Evolutionary conservation across 108 stramenopile genomes (phyloP).

Genomic region (Skeletonema costatum): DNA sequence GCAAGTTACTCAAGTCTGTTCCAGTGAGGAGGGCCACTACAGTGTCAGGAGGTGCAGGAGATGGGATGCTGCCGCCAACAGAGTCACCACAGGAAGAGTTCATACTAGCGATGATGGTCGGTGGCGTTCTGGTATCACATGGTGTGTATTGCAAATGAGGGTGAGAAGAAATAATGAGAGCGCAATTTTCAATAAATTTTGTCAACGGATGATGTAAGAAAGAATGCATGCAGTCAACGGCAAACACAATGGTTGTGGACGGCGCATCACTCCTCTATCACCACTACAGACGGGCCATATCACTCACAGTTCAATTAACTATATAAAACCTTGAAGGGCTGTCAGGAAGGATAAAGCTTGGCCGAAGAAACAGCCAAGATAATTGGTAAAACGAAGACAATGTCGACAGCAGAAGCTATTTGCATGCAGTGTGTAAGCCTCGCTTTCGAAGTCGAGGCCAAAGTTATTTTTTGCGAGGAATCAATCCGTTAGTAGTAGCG

Average conservation of each 20-base stretch:
- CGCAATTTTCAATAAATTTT: no score
- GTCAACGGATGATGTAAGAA: no score
- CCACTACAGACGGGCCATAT: not conserved
- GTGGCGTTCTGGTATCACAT: not conserved
- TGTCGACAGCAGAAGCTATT: slow-evolving; percentile 12
- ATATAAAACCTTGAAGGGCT: slow-evolving; percentile 23
- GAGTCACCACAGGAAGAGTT: not conserved
- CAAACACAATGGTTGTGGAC: no score
- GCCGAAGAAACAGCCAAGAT: slow-evolving; percentile 64
- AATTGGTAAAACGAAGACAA: slow-evolving; percentile 60
- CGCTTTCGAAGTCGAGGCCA: slow-evolving; percentile 27
- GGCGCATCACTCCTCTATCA: no score
- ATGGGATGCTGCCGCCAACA: not conserved
- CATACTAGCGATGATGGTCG: not conserved
- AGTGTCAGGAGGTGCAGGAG: not conserved
- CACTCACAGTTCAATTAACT: slow-evolving; percentile 6
- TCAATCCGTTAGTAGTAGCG: not conserved
- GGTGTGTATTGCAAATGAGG: not conserved
- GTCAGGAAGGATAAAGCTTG: slow-evolving; percentile 61
- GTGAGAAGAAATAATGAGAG: not conserved
- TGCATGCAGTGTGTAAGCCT: slow-evolving; percentile 25
- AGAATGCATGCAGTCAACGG: no score
- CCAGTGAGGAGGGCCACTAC: not conserved
- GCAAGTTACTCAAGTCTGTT: slow-evolving; percentile 13
- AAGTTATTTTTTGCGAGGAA: slow-evolving; percentile 9